Evolutionary conservation across 805 yeast species (phyloP), one percentile per base, ranked within the genome.

Genomic region (Cyberlindnera maritima): DNA sequence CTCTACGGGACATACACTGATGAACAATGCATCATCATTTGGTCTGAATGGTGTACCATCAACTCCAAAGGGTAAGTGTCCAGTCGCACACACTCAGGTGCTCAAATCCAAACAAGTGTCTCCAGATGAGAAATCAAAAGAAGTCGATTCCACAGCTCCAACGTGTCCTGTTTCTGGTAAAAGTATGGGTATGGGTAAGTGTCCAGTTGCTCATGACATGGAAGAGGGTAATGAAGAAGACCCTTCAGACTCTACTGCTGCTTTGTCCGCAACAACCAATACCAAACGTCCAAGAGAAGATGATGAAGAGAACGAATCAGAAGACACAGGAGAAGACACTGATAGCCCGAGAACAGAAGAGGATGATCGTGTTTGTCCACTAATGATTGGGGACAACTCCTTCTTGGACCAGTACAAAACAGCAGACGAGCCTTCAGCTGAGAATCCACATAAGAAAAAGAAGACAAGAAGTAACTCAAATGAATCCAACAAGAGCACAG

Each of bases 371-470:
- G 74, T 71, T 6, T 72, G 76, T 48, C 77, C 77, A 1, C 50
- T 72, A 50, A 72, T 72, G 76, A 65, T 71, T 36, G 75, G 75
- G 39, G 76, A 72, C 52, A 72, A 59, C 33, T 51, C 61, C 14
- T 57, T 58, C 29, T n/a, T 57, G 15, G 49, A 39, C 7, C 36
- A 38, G 31, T 29, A 34, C 20, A 46, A 41, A 18, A 25, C 23
- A 3, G 17, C 32, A n/a, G 25, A 36, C 20, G 39, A 14, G 3
- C 17, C 28, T 3, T 11, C 26, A 9, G 28, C 44, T 20, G 39
- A 31, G 15, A 3, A 32, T 15, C 19, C 33, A 37, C 35, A 33
- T 21, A 53, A 48, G 39, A 49, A 44, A 19, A 49, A 43, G 17
- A 58, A 48, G 36, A 19, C 50, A 1, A 41, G 60, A 38, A 49